Base-by-base conservation (phyloP, 352 stramenopile genomes). In the Phytophthora constricta region DNA sequence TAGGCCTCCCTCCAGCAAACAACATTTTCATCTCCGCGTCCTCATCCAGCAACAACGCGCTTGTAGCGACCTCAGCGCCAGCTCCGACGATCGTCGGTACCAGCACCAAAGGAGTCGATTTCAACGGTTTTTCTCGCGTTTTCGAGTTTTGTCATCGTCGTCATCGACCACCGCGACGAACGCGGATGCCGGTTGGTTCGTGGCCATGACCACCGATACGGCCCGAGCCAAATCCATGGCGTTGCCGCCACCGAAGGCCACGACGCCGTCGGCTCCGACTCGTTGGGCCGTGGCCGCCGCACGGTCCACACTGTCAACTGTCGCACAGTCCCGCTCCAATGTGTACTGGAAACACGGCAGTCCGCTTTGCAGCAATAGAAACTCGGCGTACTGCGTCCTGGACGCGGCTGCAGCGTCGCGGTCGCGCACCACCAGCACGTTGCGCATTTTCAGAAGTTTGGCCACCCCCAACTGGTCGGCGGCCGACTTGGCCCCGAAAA, bases 271-370 rank as follows among this genome's bases (percentile, higher is more conserved):
- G 1, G 82, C 85, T 10, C 85, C 85, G 9, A 93, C 82, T 7
- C 85, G 80, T 42, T 76, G 65, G 0, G 85, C 85, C 11, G 78
- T 86, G 7, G 81, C 76, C 26, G 73, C 66, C 0, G 75, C 85
- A 22, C 83, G 72, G 58, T 91, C 79, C 47, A 93, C 76, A 9
- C 72, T 72, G 22, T 80, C 60, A 20, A 89, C 41, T 11, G 85
- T 91, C 11, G 85, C 75, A 57, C 85, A 93, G 51, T 93, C 85
- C 16, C 77, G 73, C 64, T 80, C 72, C 47, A 93, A 56, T 17
- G 85, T 93, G 70, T 89, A 87, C 67, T 91, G 82, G 57, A 93
- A 93, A 53, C 79, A 89, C 11, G 85, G 80, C 7, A 93, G 72
- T 2, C 82, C 84, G 27, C 77, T 75, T 42, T 91, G 82, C 70